Percentiles rank a stretch among this genome's conserved stretches.
These are phyloP conservation scores for Phaeoacremonium minimum DNA, from an alignment of 2,329 filamentous ascomycete genomes.

Conservation along the genomic window DNA sequence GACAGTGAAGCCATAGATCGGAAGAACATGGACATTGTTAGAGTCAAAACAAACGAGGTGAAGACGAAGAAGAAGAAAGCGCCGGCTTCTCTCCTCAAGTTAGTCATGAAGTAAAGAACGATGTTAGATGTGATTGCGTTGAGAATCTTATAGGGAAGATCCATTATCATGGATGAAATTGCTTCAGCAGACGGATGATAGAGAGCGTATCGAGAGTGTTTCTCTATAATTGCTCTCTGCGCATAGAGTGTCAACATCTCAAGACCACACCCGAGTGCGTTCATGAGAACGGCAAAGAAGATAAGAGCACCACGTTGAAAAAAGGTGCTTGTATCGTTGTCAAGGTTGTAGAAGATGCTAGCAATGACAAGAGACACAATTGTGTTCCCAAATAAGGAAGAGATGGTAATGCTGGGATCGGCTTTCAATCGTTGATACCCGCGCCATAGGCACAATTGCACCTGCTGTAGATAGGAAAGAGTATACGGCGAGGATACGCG, in stretches of 20 bases:
- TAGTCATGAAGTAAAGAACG: slow-evolving; percentile 81
- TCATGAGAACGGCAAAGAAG: slow-evolving; percentile 57
- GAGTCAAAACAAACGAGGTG: too few relatives aligned
- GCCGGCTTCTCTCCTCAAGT: slow-evolving; percentile 68
- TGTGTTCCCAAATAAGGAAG: slow-evolving; percentile 38
- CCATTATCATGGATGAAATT: slow-evolving; percentile 16
- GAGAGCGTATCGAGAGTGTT: slow-evolving; percentile 39
- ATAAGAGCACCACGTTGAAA: slow-evolving; percentile 50
- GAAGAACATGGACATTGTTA: too few relatives aligned
- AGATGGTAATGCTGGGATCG: slow-evolving; percentile 25
- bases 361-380: slow-evolving; percentile 57
- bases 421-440: slow-evolving; percentile 48
- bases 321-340: slow-evolving; percentile 44
- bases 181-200: slow-evolving; percentile 47
- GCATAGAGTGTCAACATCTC: slow-evolving; percentile 42
- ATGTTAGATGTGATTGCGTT: slow-evolving; percentile 76
- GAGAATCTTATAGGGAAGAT: slow-evolving; percentile 33
- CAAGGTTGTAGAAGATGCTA: slow-evolving; percentile 49
- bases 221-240: slow-evolving; percentile 38
- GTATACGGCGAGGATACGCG: neutral
- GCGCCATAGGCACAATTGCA: slow-evolving; percentile 19
- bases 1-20: too few relatives aligned
- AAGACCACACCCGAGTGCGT: slow-evolving; percentile 51
- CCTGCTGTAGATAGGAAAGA: neutral
- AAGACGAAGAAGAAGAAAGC: slow-evolving; percentile 87